Evolutionary conservation across 169 alveolate genomes (phyloP).

Genomic region (Amoebophrya sp.): DNA sequence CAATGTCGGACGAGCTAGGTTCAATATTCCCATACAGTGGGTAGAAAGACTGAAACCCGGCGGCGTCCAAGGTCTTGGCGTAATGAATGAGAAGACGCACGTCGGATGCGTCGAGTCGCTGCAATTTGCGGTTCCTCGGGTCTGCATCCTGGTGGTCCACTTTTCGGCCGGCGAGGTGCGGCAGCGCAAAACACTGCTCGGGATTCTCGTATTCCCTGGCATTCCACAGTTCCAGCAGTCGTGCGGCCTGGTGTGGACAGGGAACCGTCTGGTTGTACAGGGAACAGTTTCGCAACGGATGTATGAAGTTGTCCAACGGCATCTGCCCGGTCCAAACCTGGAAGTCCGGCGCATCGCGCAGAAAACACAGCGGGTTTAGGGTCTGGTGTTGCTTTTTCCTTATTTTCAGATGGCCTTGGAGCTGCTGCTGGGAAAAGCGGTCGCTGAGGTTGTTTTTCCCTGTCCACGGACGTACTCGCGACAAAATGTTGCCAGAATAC

Average conservation of each 20-base stretch:
- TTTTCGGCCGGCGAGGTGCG: background rate
- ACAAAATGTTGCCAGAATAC: background rate
- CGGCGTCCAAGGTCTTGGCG: background rate
- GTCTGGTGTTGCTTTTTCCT: background rate
- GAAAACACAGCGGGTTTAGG: background rate
- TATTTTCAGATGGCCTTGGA: background rate
- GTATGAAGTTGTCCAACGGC: background rate
- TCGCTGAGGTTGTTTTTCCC: background rate
- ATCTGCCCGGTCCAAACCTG: background rate
- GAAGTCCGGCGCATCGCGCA: slow-evolving; percentile 12
- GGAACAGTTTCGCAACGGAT: background rate
- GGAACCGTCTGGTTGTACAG: background rate
- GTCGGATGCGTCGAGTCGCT: background rate
- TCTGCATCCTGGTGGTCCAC: background rate
- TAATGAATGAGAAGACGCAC: background rate
- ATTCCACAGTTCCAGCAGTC: background rate
- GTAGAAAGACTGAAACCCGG: background rate
- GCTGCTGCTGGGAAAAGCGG: background rate
- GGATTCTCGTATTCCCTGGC: background rate
- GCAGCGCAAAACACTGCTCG: slow-evolving; percentile 1
- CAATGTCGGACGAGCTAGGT: background rate
- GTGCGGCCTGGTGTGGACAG: background rate
- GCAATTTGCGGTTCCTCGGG: background rate
- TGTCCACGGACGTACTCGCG: background rate
- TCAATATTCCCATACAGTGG: background rate